Conservation (phyloP, 495 filamentous ascomycete genomes). For the Staphylotrichum tortipilum region DNA sequence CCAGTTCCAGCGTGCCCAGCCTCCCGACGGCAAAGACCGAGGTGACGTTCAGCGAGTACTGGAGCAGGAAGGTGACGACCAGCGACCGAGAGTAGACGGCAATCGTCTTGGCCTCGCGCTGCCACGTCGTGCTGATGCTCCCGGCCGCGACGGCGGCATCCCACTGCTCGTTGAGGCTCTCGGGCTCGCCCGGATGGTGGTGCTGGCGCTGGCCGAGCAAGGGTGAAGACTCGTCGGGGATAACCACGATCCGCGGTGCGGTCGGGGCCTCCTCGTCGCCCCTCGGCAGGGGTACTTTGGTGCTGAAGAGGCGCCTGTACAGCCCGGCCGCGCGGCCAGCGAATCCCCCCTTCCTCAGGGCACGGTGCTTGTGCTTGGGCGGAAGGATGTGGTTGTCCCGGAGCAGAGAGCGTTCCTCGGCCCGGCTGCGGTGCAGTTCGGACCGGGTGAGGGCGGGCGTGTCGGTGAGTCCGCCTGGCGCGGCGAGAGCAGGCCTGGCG, state of each 20-base stretch:
- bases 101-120: constrained; percentile 66
- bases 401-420: constrained; percentile 66
- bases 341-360: background rate
- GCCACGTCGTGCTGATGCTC: constrained; percentile 76
- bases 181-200: constrained; percentile 15
- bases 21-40: constrained; percentile 61
- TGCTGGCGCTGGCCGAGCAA: constrained; percentile 18
- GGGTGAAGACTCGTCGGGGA: constrained; percentile 34
- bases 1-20: constrained; percentile 55
- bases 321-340: constrained; percentile 18
- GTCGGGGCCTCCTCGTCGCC: constrained; percentile 24
- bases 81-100: constrained; percentile 49
- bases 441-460: constrained; percentile 45
- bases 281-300: constrained; percentile 27
- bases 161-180: constrained; percentile 55
- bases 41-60: constrained; percentile 66
- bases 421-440: constrained; percentile 55
- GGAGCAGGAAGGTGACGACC: constrained; percentile 61
- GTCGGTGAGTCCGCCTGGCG: constrained; percentile 20
- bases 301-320: constrained; percentile 40
- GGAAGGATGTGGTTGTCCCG: constrained; percentile 69
- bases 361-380: constrained; percentile 44
- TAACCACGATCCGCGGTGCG: constrained; percentile 17
- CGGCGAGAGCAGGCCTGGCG: constrained; percentile 34
- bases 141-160: constrained; percentile 69